Evolutionary conservation across 1,284 basidiomycete genomes (phyloP), one percentile per base, ranked within the genome.

Genomic region (Rhodotorula mucilaginosa): DNA sequence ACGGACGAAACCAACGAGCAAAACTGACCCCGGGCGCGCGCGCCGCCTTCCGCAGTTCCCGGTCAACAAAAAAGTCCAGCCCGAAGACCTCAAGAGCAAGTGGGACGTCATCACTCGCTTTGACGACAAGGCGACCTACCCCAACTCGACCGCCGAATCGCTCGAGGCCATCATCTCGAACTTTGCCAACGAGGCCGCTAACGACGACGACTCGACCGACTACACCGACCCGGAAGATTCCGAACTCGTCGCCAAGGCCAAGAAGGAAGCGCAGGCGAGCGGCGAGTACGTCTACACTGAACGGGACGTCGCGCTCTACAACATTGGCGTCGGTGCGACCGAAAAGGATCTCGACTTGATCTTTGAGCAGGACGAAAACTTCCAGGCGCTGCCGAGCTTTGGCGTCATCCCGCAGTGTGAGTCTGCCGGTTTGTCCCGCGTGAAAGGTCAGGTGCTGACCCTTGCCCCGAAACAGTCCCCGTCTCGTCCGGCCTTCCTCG

Each of bases 321-420:
- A 97, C 83, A 85, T 99, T 48, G 94, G 96, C 65, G 83, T 99
- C 61, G 97, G 96, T n/a, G 96, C 95, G 26, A 95, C 89, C 8
- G 93, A 90, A 81, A 88, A 90, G 80, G 93, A 99, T 74, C 86
- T 97, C 34, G 87, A 93, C 77, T 95, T 93, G 88, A 89, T 89
- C 5, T 99, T 89, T 79, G 97, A 99, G 83, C 88, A 89, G 68
- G 86, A 92, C 79, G 92, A 95, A 64, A 85, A 89, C 44, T 99
- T 99, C 82, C 82, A 87, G 70, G 89, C 90, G 0, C 83, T 99
- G 56, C 95, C 93, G 2, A 97, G 95, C 0, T 99, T 97, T 79
- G 96, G 93, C 69, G 95, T 99, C 60, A 87, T 99, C 72, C 95
- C 96, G n/a, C 62, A 61, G 47, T 56, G 60, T 61, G 47, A 18